A percentile compares a stretch with the other conserved stretches of the same genome.
These are phyloP conservation scores for Mrakia blollopis DNA, from an alignment of 768 basidiomycete species.

Conservation along the genomic window DNA sequence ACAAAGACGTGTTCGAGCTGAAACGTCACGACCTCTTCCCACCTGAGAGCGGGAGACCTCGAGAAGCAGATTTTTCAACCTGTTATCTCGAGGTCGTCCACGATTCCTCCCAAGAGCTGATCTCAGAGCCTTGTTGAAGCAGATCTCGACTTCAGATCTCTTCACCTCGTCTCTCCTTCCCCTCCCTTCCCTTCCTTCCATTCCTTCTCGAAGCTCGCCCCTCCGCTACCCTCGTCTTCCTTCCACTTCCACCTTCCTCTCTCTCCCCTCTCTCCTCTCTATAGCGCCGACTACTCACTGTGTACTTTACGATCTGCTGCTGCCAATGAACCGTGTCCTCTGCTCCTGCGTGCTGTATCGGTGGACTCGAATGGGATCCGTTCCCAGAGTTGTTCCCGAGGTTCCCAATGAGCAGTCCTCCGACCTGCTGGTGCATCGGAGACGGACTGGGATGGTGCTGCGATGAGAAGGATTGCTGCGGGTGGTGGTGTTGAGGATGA, in stretches of 20 bases:
- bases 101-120: not conserved
- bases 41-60: not conserved
- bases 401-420: constrained; percentile 60
- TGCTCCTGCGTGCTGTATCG: constrained; percentile 33
- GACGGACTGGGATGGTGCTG: constrained; percentile 49
- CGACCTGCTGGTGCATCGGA: constrained; percentile 51
- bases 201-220: too few relatives aligned
- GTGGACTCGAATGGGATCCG: constrained; percentile 42
- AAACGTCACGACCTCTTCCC: not conserved
- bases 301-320: constrained; percentile 84
- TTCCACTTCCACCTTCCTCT: too few relatives aligned
- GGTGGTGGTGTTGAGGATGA: constrained; percentile 25
- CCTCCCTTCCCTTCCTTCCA: not conserved
- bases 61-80: not conserved
- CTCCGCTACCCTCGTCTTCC: too few relatives aligned
- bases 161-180: not conserved
- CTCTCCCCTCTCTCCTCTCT: too few relatives aligned
- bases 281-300: constrained; percentile 55
- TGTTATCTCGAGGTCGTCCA: not conserved
- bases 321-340: constrained; percentile 79
- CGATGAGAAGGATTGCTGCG: constrained; percentile 46
- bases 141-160: not conserved
- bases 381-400: constrained; percentile 47
- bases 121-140: not conserved
- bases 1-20: constrained; percentile 16